Conservation (phyloP, 331 rosid species). For the Acacia concinna region DNA sequence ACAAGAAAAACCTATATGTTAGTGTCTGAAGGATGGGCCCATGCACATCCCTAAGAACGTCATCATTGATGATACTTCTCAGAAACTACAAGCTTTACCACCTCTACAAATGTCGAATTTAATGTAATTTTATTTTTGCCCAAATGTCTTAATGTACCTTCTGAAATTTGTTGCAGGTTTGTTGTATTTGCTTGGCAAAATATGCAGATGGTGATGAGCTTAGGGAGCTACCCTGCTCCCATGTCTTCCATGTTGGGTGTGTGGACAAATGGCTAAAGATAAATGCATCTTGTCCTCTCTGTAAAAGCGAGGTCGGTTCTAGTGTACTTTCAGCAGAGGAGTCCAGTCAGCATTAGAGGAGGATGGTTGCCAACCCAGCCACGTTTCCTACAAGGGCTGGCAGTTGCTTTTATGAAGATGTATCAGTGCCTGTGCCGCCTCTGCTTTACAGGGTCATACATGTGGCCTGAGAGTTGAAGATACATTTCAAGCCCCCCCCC, state of each 20-base stretch:
- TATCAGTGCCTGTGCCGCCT: slow-evolving; percentile 12
- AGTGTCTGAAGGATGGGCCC: background rate
- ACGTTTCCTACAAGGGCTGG: background rate
- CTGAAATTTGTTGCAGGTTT: slow-evolving; percentile 51
- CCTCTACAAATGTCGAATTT: too few species aligned
- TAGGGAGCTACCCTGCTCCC: slow-evolving; percentile 79
- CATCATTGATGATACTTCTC: background rate
- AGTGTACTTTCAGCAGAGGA: slow-evolving; percentile 36
- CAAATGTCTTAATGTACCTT: background rate
- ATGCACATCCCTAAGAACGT: background rate
- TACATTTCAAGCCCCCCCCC: slow-evolving; percentile 11
- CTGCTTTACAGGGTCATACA: slow-evolving; percentile 17
- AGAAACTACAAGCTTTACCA: background rate
- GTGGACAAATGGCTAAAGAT: slow-evolving; percentile 87
- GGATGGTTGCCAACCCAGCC: background rate
- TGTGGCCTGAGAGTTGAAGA: slow-evolving; percentile 4
- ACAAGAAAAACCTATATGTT: background rate
- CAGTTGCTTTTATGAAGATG: slow-evolving; percentile 9
- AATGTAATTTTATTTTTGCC: too few species aligned
- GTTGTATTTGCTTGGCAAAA: slow-evolving; percentile 84
- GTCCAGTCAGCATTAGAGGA: slow-evolving; percentile 41
- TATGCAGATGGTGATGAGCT: slow-evolving; percentile 75
- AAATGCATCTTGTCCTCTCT: slow-evolving; percentile 74
- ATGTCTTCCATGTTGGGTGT: slow-evolving; percentile 71
- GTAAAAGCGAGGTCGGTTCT: slow-evolving; percentile 60